Evolutionary conservation across 2,329 filamentous ascomycete genomes (phyloP).

Genomic region (Raffaelea arxii): DNA sequence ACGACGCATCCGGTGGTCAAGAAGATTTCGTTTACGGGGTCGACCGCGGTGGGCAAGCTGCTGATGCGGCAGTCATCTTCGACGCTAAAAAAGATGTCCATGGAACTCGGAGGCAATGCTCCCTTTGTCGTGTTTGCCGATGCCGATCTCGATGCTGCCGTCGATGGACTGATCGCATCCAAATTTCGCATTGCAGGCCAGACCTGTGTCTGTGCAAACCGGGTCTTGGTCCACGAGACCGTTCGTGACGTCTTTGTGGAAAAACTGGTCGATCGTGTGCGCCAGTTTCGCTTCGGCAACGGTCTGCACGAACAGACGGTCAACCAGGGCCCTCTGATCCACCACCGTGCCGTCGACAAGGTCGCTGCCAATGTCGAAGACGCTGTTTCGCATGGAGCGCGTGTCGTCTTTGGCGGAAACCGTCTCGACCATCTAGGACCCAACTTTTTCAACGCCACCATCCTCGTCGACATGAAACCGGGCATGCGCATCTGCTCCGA

Average conservation of each 20-base stretch:
- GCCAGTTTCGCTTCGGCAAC: constrained; percentile 62
- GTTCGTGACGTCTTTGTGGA: constrained; percentile 67
- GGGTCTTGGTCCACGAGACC: constrained; percentile 68
- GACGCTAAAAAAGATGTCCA: constrained; percentile 63
- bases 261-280: constrained; percentile 62
- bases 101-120: constrained; percentile 90
- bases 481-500: constrained; percentile 79
- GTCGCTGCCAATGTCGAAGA: constrained; percentile 73
- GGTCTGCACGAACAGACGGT: constrained; percentile 60
- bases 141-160: constrained; percentile 76
- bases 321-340: constrained; percentile 78
- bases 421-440: constrained; percentile 62
- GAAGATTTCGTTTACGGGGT: constrained; percentile 94
- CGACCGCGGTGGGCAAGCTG: constrained; percentile 54
- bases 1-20: constrained; percentile 68
- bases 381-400: constrained; percentile 66
- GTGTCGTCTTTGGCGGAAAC: constrained; percentile 66
- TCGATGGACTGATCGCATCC: constrained; percentile 69
- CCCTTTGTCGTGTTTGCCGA: constrained; percentile 98
- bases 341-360: constrained; percentile 71
- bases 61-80: constrained; percentile 87
- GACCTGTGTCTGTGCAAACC: constrained; percentile 87
- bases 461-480: constrained; percentile 74
- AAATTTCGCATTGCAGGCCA: constrained; percentile 95
- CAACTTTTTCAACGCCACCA: constrained; percentile 86